Base-by-base conservation (phyloP, 2,329 filamentous ascomycete species). In the Exophiala sp. region DNA sequence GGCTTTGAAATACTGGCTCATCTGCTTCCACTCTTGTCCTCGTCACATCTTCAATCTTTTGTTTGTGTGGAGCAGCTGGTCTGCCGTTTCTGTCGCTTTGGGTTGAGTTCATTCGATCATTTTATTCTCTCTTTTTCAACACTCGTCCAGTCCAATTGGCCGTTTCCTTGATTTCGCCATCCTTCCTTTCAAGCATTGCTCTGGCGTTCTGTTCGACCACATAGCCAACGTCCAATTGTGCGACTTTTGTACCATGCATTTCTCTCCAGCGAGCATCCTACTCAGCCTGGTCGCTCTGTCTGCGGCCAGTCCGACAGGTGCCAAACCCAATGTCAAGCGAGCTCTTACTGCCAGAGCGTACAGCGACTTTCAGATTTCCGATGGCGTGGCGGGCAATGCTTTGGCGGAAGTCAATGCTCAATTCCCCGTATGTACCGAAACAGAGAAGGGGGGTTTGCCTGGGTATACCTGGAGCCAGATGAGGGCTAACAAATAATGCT, bases 371-470 rank as follows among this genome's bases (percentile, higher is more conserved):
- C 53, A 55, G 22, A 42, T 58, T 32, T 52, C 48, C 7, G 70
- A 70, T 38, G 77, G 77, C 2, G 65, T 70, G 8, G 75, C 71
- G 18, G 76, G 78, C 45, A 73, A 79, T 39, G 77, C 76, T 10
- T 68, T 79, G 16, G 71, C 66, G 1, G 76, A 80, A 63, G 77
- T 77, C 46, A 66, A 75, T 39, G 71, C 73, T 46, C 73, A 75
- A 55, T 80, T 81, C 60, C 75, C 77, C 0, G 76, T 76, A 59
- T 57, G 66, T 24, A 43, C 7, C 16, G 21, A 8, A 27, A 24
- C 37, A 16, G n/a, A 39, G 9, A 16, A 41, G 1, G 24, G 3
- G 10, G 10, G 19, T 3, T 14, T 34, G 19, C 27, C 35, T 18
- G 42, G 7, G 14, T 14, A 14, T 35, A 7, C 22, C 1, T 10